A percentile compares a stretch with the other conserved stretches of the same genome.
Evolutionary conservation across 305 asterid genomes (phyloP).

Genomic region (Nicotiana rustica): DNA sequence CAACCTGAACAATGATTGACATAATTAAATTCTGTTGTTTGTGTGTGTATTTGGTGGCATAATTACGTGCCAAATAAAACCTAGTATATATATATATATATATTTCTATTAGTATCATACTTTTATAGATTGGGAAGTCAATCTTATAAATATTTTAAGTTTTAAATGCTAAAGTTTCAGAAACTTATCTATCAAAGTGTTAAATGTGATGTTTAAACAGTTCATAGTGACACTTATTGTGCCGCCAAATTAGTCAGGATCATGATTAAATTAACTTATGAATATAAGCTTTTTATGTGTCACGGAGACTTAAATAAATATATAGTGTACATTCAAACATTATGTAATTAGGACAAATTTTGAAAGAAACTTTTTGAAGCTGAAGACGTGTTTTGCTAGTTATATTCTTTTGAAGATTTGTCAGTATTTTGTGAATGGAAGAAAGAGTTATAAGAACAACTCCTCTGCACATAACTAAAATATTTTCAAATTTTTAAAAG

Average conservation of each 20-base stretch:
- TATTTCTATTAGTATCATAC: neutral
- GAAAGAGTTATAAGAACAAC: too few relatives aligned
- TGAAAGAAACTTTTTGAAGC: neutral
- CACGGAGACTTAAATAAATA: too few relatives aligned
- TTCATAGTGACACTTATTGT: neutral
- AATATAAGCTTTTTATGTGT: neutral
- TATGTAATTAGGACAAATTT: neutral
- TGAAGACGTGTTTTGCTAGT: too few relatives aligned
- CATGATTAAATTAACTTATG: neutral
- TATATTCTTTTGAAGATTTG: too few relatives aligned
- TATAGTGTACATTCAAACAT: neutral
- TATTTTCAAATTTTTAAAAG: too few relatives aligned
- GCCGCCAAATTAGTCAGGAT: neutral
- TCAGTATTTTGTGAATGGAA: too few relatives aligned
- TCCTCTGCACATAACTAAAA: neutral
- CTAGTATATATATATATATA: neutral
- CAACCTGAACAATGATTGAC: neutral
- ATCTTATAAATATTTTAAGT: neutral
- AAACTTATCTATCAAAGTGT: neutral
- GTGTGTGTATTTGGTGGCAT: neutral
- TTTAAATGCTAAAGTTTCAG: neutral
- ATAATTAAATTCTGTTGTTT: neutral
- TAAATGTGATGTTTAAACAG: slow-evolving; percentile 8
- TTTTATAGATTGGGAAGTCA: neutral
- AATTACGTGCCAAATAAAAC: neutral